Percentiles rank a stretch among this genome's conserved stretches.
Conservation (phyloP, 805 yeast genomes). For the Kazachstania bromeliacearum region DNA sequence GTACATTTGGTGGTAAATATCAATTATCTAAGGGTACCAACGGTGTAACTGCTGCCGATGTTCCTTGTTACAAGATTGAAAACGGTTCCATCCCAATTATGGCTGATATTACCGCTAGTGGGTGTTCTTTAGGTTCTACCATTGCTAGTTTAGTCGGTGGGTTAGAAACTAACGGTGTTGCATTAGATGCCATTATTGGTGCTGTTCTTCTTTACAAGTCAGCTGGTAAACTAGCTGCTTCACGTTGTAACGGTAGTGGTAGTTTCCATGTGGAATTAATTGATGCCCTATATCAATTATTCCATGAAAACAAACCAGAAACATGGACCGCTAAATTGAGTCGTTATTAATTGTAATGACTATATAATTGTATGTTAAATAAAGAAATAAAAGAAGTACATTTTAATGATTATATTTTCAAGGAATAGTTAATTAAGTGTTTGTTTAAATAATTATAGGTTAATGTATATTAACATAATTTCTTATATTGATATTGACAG, state of each 20-base stretch:
- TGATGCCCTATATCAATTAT: constrained; percentile 23
- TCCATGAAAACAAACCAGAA: constrained; percentile 17
- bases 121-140: constrained; percentile 71
- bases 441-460: too few relatives aligned
- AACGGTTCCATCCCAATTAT: constrained; percentile 54
- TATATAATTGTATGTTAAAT: neutral
- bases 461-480: too few relatives aligned
- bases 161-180: constrained; percentile 24
- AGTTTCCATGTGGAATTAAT: constrained; percentile 24
- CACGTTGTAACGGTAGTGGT: constrained; percentile 30
- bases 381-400: neutral
- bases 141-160: constrained; percentile 52
- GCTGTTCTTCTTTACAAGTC: constrained; percentile 52
- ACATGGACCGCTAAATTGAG: constrained; percentile 18
- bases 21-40: constrained; percentile 12
- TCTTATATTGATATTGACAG: too few relatives aligned
- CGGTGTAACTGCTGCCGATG: constrained; percentile 11
- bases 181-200: constrained; percentile 39
- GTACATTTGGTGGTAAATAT: constrained; percentile 25
- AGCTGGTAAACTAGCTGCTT: constrained; percentile 51
- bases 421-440: too few relatives aligned
- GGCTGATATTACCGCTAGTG: constrained; percentile 70
- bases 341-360: too few relatives aligned
- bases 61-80: constrained; percentile 29
- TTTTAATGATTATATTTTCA: too few relatives aligned